Conservation (phyloP, 2,329 filamentous ascomycete species). For the Xylaria sp. region DNA sequence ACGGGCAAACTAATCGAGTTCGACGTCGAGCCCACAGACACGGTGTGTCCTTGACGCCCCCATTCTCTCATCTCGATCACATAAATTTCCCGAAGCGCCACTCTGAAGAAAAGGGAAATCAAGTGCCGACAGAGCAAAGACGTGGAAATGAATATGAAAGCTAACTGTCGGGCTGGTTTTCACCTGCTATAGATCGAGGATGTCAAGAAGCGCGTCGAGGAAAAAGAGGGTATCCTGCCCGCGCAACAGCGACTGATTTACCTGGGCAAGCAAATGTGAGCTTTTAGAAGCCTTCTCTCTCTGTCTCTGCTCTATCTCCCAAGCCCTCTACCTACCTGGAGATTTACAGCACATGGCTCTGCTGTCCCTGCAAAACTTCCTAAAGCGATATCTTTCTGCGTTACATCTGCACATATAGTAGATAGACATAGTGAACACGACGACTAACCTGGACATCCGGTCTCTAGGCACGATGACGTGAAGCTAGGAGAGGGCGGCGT, state of each 20-base stretch:
- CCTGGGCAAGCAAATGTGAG: slow-evolving; percentile 97
- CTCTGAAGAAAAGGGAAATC: no score
- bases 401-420: neutral
- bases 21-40: slow-evolving; percentile 94
- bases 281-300: slow-evolving; percentile 28
- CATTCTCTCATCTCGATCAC: slow-evolving; percentile 5
- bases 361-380: neutral
- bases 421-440: neutral
- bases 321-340: neutral
- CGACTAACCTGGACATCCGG: slow-evolving; percentile 13
- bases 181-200: slow-evolving; percentile 74
- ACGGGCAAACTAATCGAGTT: slow-evolving; percentile 99
- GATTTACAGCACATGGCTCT: neutral
- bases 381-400: neutral
- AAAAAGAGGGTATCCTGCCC: slow-evolving; percentile 98
- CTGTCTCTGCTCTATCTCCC: neutral
- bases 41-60: slow-evolving; percentile 64
- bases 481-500: slow-evolving; percentile 90
- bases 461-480: slow-evolving; percentile 87
- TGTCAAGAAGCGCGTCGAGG: slow-evolving; percentile 99
- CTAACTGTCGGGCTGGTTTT: neutral
- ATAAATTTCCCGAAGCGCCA: neutral
- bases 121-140: neutral
- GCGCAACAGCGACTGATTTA: slow-evolving; percentile 97
- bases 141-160: neutral